Evolutionary conservation across 2,329 filamentous ascomycete genomes (phyloP).

Genomic region (Curvularia sp.): DNA sequence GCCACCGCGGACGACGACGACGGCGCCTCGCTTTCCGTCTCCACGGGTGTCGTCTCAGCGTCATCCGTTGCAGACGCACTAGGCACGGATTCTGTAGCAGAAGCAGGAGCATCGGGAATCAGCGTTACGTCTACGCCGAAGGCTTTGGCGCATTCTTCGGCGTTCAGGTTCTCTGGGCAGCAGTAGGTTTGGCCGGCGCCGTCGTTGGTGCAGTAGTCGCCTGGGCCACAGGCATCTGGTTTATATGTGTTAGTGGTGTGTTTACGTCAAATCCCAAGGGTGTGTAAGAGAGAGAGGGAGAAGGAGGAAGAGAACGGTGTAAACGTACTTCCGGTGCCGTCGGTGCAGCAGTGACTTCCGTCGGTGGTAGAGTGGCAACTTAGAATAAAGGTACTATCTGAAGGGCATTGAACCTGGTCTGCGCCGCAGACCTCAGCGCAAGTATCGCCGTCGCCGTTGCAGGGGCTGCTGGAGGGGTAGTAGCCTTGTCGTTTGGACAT

Average conservation of each 20-base stretch:
- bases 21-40: neutral
- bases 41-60: too few species aligned
- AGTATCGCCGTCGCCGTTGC: neutral
- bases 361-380: neutral
- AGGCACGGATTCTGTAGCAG: too few species aligned
- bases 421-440: neutral
- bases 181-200: conserved; percentile 62
- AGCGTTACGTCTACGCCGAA: neutral
- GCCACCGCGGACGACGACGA: too few species aligned
- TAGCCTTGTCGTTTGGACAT: conserved; percentile 6
- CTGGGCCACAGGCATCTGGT: conserved; percentile 65
- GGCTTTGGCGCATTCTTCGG: conserved; percentile 61
- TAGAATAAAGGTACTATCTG: neutral
- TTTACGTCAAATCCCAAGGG: neutral
- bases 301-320: too few species aligned
- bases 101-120: neutral
- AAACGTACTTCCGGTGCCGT: conserved; percentile 5
- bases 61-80: too few species aligned
- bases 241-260: conserved; percentile 11
- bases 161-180: conserved; percentile 64
- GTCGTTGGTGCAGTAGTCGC: conserved; percentile 69
- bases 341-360: conserved; percentile 1
- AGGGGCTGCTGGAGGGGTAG: neutral
- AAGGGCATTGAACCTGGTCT: neutral
- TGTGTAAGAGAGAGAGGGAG: too few species aligned